Evolutionary conservation across 1,284 basidiomycete genomes (phyloP), one percentile per base, ranked within the genome.

Genomic region (Athelia sp.): DNA sequence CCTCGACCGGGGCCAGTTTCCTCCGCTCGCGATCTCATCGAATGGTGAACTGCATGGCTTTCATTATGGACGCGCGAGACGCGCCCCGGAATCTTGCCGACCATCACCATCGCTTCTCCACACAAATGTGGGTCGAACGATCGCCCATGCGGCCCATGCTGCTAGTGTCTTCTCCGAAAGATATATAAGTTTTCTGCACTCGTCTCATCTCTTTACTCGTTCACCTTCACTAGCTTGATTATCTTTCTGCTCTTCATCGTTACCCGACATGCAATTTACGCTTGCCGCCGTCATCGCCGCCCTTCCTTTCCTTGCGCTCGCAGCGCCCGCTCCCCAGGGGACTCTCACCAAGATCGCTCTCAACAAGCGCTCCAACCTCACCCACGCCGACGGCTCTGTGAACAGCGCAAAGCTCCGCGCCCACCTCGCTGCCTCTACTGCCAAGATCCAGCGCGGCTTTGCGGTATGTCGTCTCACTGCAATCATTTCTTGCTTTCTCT

Each of bases 261-360:
- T 40, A 17, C 8, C 4, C 15, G n/a, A 9, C 9, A 60, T 62
- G 61, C 47, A 49, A 22, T 40, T 60, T 48, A 34, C 50, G 22
- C 17, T 38, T 26, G 42, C 53, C 34, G 44, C 60, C 44, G 43
- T 54, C 21, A 29, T 58, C 29, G 49, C 51, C 22, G 47, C 49
- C 9, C 49, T 61, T 23, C 47, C 50, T 15, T 24, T 58, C 26
- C 26, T 29, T 4, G 21, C 49, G 13, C 42, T 34, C n/a, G 54
- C 54, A 18, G 38, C 48, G 44, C 55, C 60, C 19, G 43, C 53
- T 23, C 14, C 43, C 43, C 18, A 23, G 18, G 15, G 4, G 43
- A 9, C 43, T 26, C 43, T 8, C 24, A 22, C 43, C 18, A 34
- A 31, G 13, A 18, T 49, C 9, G 15, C 47, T 1, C 49, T 56